Evolutionary conservation across 805 yeast species (phyloP).

Genomic region (Tetrapisispora nanseiensis): DNA sequence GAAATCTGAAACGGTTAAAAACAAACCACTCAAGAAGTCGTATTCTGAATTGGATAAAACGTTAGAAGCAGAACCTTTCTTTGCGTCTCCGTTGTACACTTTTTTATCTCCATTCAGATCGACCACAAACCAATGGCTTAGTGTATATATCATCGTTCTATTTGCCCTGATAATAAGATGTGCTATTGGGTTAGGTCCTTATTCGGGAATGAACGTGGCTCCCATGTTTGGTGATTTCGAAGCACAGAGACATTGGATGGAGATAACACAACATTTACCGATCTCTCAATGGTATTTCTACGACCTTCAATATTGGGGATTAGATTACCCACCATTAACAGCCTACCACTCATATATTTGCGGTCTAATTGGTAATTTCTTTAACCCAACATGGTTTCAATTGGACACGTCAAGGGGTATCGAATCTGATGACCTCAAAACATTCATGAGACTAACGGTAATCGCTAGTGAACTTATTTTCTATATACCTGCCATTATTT

Average conservation of each 20-base stretch:
- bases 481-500: conserved; percentile 72
- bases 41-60: neutral
- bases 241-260: conserved; percentile 98
- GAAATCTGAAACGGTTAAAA: neutral
- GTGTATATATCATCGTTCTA: conserved; percentile 62
- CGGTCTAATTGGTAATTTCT: conserved; percentile 60
- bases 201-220: conserved; percentile 58
- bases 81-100: conserved; percentile 64
- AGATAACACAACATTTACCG: conserved; percentile 71
- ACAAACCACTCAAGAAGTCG: neutral
- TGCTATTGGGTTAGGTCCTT: conserved; percentile 84
- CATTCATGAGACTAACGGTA: conserved; percentile 78
- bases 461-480: conserved; percentile 62
- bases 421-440: conserved; percentile 58
- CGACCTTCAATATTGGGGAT: conserved; percentile 89
- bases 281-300: conserved; percentile 76
- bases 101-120: conserved; percentile 69
- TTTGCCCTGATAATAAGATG: conserved; percentile 68
- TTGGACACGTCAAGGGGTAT: conserved; percentile 64
- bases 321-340: conserved; percentile 94
- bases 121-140: conserved; percentile 86
- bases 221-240: conserved; percentile 95
- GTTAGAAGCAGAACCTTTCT: conserved; percentile 27
- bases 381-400: conserved; percentile 68
- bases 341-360: conserved; percentile 82